A percentile compares a stretch with the other conserved stretches of the same genome.
phyloP scores from a whole-genome alignment of 192 early-diverging fungal species.

The Coemansia sp. region DNA sequence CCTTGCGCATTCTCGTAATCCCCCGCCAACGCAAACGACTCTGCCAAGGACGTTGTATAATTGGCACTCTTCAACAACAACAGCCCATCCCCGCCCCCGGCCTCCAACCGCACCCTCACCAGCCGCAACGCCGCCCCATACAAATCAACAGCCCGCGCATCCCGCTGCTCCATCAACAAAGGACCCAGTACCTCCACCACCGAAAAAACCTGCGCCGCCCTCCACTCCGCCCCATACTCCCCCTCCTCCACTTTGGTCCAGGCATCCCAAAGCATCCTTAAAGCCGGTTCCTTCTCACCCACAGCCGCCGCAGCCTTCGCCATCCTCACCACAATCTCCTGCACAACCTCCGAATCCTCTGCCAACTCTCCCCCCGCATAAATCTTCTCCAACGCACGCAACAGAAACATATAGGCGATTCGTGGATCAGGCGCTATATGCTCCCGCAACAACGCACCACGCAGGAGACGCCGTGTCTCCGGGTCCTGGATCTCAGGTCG shows the following conservation, averaged over 20 bases:
- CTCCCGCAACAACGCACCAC: constrained; percentile 36
- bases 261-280: constrained; percentile 9
- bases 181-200: constrained; percentile 25
- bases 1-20: constrained; percentile 13
- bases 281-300: constrained; percentile 25
- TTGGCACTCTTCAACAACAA: constrained; percentile 14
- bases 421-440: constrained; percentile 34
- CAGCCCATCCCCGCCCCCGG: constrained; percentile 2
- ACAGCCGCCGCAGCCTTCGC: constrained; percentile 21
- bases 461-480: constrained; percentile 23
- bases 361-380: constrained; percentile 17
- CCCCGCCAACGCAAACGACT: constrained; percentile 33
- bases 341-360: constrained; percentile 19
- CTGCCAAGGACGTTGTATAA: constrained; percentile 30
- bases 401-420: constrained; percentile 33
- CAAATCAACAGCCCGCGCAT: neutral
- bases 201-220: constrained; percentile 4
- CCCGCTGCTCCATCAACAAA: neutral
- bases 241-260: constrained; percentile 13
- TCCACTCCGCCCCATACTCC: neutral
- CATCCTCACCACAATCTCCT: constrained; percentile 30
- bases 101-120: neutral
- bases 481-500: constrained; percentile 1
- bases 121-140: constrained; percentile 27
- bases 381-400: constrained; percentile 32